Evolutionary conservation across 1,139 yeast genomes (phyloP).

Genomic region (Saccharomyces hybrid): DNA sequence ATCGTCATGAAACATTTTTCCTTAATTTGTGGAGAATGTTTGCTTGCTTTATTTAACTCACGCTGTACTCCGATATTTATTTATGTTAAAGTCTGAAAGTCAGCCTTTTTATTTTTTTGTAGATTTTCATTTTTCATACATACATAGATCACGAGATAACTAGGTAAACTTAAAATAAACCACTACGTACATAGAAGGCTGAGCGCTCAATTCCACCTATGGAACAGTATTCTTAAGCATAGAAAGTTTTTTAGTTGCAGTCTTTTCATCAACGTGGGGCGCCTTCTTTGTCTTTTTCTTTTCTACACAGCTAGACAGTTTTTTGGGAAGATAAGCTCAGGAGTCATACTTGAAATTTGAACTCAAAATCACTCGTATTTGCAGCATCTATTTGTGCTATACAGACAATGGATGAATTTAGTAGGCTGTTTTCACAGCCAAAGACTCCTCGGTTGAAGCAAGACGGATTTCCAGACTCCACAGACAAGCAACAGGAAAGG

Average conservation of each 20-base stretch:
- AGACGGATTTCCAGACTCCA: constrained; percentile 6
- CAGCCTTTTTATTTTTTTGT: not conserved
- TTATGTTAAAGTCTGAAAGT: not conserved
- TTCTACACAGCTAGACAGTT: not conserved
- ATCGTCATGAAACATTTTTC: not conserved
- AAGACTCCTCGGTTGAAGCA: constrained; percentile 12
- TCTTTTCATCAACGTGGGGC: not conserved
- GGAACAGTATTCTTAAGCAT: not conserved
- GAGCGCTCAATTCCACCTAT: not conserved
- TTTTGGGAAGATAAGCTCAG: not conserved
- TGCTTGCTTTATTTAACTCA: not conserved
- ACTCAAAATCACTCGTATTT: not conserved
- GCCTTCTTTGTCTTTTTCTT: not conserved
- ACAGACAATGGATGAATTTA: not conserved
- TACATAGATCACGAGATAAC: not conserved
- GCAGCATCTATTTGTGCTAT: not conserved
- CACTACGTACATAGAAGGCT: not conserved
- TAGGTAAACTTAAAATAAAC: not conserved
- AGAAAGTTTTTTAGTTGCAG: not conserved
- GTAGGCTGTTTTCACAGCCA: not conserved
- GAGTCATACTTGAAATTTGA: not conserved
- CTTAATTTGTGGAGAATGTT: not conserved
- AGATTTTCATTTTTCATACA: not conserved
- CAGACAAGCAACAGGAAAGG: not conserved
- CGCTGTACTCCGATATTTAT: not conserved